Evolutionary conservation across 2,329 filamentous ascomycete species (phyloP).

Genomic region (Aspergillus thermomutatus): DNA sequence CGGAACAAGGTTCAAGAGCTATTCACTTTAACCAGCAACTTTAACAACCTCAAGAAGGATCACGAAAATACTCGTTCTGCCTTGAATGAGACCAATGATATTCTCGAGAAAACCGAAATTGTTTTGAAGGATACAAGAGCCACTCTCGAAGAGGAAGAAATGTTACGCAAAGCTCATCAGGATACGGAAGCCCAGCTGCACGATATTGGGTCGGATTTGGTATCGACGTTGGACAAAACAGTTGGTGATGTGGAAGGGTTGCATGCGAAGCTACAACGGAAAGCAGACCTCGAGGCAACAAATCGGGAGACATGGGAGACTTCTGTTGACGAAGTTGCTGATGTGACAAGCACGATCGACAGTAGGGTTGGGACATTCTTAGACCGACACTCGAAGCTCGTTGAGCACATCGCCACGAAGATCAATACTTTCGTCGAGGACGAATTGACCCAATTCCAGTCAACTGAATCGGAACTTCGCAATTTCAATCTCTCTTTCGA

Average conservation of each 20-base stretch:
- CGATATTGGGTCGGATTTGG: constrained; percentile 68
- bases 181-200: constrained; percentile 76
- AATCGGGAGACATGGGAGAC: constrained; percentile 78
- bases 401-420: constrained; percentile 63
- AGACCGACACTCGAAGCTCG: constrained; percentile 66
- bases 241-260: constrained; percentile 77
- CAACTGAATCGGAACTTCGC: constrained; percentile 67
- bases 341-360: constrained; percentile 76
- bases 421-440: constrained; percentile 74
- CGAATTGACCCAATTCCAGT: constrained; percentile 68
- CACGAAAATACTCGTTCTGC: constrained; percentile 71
- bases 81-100: constrained; percentile 74
- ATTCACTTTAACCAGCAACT: constrained; percentile 78
- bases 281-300: constrained; percentile 74
- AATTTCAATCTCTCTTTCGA: constrained; percentile 67
- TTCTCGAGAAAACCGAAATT: constrained; percentile 84
- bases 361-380: constrained; percentile 70
- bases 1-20: constrained; percentile 93
- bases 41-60: constrained; percentile 85
- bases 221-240: constrained; percentile 73
- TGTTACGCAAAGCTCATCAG: constrained; percentile 78
- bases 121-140: constrained; percentile 74
- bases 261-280: constrained; percentile 80
- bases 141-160: constrained; percentile 73
- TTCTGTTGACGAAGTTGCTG: constrained; percentile 70